A percentile compares a stretch with the other conserved stretches of the same genome.
These are phyloP conservation scores for Trypanosoma platydactyli DNA, from an alignment of 208 protist species.

Conservation along the genomic window DNA sequence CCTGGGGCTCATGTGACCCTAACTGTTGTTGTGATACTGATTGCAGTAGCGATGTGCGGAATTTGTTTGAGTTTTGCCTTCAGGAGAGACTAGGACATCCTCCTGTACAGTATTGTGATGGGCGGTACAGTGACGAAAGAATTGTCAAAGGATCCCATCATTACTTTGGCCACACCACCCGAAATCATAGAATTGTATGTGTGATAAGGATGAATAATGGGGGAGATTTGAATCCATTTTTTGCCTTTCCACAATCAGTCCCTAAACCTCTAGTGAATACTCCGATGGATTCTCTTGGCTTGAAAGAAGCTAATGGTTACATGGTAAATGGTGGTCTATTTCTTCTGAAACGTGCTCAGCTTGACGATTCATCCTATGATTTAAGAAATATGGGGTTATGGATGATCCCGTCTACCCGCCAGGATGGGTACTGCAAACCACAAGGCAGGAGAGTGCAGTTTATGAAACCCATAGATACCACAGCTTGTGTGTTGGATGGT, in stretches of 20 bases:
- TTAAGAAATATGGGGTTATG: constrained; percentile 44
- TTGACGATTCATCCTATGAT: not conserved
- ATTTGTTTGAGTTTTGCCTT: constrained; percentile 53
- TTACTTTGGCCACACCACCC: constrained; percentile 41
- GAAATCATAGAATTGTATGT: constrained; percentile 48
- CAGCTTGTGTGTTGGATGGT: constrained; percentile 47
- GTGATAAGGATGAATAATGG: constrained; percentile 66
- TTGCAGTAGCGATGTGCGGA: constrained; percentile 35
- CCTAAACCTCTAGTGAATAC: constrained; percentile 21
- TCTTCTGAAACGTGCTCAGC: constrained; percentile 17
- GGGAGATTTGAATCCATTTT: constrained; percentile 62
- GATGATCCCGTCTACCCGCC: constrained; percentile 33
- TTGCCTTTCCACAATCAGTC: constrained; percentile 53
- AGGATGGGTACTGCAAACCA: constrained; percentile 45
- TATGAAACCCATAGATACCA: constrained; percentile 53
- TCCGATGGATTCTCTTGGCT: constrained; percentile 3
- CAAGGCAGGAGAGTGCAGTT: constrained; percentile 40
- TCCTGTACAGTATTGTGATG: constrained; percentile 60
- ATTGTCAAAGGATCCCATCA: constrained; percentile 41
- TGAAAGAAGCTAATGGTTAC: constrained; percentile 3
- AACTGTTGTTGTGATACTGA: constrained; percentile 83
- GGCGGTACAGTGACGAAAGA: constrained; percentile 32
- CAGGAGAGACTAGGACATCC: constrained; percentile 50
- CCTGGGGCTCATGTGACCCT: constrained; percentile 59
- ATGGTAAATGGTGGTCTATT: constrained; percentile 17